A percentile compares a stretch with the other conserved stretches of the same genome.
phyloP scores from a whole-genome alignment of 257 asterid genomes.

The Perilla frutescens region DNA sequence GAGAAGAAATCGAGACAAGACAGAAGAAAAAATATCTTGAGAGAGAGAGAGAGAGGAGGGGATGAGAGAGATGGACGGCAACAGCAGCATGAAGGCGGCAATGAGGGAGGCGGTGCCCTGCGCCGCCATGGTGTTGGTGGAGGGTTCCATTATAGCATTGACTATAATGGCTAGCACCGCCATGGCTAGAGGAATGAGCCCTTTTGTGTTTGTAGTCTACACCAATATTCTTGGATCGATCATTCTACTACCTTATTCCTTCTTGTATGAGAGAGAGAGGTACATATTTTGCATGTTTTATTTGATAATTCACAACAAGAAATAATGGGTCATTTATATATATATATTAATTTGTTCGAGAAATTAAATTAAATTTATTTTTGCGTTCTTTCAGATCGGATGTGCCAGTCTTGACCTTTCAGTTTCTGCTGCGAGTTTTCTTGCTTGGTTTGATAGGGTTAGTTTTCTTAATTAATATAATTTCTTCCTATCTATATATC shows the following conservation, averaged over 20 bases:
- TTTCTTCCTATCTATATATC: no score
- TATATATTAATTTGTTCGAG: no score
- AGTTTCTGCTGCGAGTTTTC: constrained; percentile 54
- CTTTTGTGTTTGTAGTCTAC: constrained; percentile 75
- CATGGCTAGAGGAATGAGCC: constrained; percentile 77
- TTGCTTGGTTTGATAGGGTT: constrained; percentile 77
- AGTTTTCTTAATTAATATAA: constrained; percentile 12
- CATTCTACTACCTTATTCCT: constrained; percentile 55
- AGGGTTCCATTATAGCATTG: constrained; percentile 59
- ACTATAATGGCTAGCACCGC: constrained; percentile 77
- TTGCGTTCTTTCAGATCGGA: constrained; percentile 47
- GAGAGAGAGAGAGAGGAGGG: constrained; percentile 20
- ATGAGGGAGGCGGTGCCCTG: constrained; percentile 52
- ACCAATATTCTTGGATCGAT: constrained; percentile 72
- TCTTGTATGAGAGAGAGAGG: constrained; percentile 48
- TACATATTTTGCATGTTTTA: constrained; percentile 12
- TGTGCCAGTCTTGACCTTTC: constrained; percentile 49
- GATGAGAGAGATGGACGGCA: constrained; percentile 20
- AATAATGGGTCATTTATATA: not conserved
- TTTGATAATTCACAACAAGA: not conserved
- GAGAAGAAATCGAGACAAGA: not conserved
- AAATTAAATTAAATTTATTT: not conserved
- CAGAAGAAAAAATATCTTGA: constrained; percentile 12
- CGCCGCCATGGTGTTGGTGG: constrained; percentile 67
- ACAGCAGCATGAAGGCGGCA: constrained; percentile 40